Evolutionary conservation across 2,329 filamentous ascomycete species (phyloP), one percentile per base, ranked within the genome.

Genomic region (Colletotrichum spaethianum): DNA sequence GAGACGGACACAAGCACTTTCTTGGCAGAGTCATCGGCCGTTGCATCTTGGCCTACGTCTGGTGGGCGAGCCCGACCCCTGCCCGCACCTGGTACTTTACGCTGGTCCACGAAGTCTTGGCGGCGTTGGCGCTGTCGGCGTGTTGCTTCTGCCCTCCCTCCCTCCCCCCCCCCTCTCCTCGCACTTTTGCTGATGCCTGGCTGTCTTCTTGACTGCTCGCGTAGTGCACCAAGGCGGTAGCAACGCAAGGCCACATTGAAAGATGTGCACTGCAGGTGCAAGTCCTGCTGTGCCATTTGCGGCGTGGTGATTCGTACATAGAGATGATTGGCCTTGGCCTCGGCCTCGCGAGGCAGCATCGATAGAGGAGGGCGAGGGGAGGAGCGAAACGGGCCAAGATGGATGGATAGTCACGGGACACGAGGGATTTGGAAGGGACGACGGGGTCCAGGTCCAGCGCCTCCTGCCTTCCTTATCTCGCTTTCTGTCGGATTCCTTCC

Each of bases 1-100:
- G 70, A 70, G 70, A 53, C 38, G 59, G 38, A 70, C 33, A 72
- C 70, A 72, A 72, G 70, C 70, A 64, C 70, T 72, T 70, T 72
- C 70, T 72, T 72, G 66, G 70, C 70, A 72, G 48, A 72, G 40
- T 61, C 52, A 60, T 69, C 40, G 52, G 38, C 65, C 53, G 70
- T 70, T 56, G 65, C 12, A 60, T 72, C 70, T 72, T 72, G 70
- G 70, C 70, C 26, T 60, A 60, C 65, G 44, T 60, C 23, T 55
- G 26, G 59, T 40, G 31, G 31, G 56, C n/a, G 44, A 31, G 31
- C 18, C 52, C 38, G 31, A 72, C 48, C 69, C 69, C 59, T 72
- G 65, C 52, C 28, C n/a, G 44, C 42, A 28, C 18, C 48, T 52
- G 26, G 20, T 60, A 38, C 31, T 46, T 20, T 50, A 18, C 16